Conservation (phyloP, 2,329 filamentous ascomycete species). For the Grosmannia huntii region DNA sequence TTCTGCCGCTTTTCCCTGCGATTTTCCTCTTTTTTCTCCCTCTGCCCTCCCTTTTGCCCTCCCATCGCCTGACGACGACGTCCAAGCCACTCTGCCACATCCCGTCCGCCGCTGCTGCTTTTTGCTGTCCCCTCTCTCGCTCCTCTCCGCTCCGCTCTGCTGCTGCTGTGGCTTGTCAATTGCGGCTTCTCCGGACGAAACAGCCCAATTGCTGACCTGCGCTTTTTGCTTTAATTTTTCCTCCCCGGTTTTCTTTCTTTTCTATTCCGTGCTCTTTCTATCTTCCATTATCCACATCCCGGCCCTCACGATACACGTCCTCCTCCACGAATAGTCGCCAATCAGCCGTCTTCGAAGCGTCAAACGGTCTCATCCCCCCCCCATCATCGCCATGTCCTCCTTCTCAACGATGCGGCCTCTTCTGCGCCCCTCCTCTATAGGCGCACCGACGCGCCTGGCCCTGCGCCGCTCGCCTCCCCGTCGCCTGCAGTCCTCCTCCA, state of each 20-base stretch:
- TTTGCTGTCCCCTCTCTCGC: background rate
- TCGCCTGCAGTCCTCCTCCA: conserved; percentile 48
- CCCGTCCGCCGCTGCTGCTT: background rate
- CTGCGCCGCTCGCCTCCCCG: conserved; percentile 27
- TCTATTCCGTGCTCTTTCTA: background rate
- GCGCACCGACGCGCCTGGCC: conserved; percentile 15
- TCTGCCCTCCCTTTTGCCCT: background rate
- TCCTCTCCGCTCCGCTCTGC: background rate
- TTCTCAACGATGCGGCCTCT: conserved; percentile 22
- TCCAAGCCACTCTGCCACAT: background rate
- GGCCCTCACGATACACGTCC: background rate
- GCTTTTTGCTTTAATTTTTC: background rate
- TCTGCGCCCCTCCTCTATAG: conserved; percentile 31
- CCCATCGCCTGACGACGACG: background rate
- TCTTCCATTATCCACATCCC: background rate
- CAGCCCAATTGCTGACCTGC: background rate
- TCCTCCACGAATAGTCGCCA: background rate
- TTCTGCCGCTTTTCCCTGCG: background rate
- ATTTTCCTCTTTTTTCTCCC: background rate
- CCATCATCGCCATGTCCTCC: background rate
- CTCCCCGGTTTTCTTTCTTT: background rate
- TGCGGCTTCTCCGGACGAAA: background rate
- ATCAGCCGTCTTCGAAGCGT: no score
- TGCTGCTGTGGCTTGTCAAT: background rate
- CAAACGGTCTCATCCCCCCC: background rate